These are phyloP conservation scores for Tolypocladium paradoxum DNA, from an alignment of 2,329 filamentous ascomycete genomes.

Conservation along the genomic window DNA sequence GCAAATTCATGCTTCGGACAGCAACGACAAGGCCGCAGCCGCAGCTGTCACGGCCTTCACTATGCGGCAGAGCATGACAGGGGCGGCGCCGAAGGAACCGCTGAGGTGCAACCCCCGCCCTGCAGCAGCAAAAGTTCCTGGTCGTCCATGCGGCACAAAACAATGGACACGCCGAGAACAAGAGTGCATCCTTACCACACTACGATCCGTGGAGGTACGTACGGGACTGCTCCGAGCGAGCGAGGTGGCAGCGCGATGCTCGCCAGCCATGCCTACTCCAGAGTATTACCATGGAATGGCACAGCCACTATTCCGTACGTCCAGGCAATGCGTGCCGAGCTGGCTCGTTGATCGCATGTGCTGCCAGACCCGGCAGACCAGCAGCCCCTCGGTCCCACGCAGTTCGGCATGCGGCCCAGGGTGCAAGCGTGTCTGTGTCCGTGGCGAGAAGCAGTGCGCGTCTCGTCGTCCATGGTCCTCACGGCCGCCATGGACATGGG, in stretches of 20 bases:
- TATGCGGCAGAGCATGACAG: not conserved
- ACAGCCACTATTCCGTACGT: not conserved
- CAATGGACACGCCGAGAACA: conserved; percentile 3
- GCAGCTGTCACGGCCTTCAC: not conserved
- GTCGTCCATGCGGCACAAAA: not conserved
- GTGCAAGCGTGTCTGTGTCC: not conserved
- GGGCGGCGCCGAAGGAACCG: conserved; percentile 2
- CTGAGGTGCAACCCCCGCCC: conserved; percentile 7
- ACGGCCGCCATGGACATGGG: not conserved
- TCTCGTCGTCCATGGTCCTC: not conserved
- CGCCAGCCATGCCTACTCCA: not conserved
- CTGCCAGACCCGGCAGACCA: not conserved
- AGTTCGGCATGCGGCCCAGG: not conserved
- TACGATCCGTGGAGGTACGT: not conserved
- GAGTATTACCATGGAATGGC: not conserved
- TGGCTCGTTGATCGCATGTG: not conserved
- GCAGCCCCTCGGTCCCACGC: not conserved
- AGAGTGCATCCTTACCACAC: not conserved
- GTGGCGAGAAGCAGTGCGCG: not conserved
- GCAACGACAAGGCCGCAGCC: not conserved
- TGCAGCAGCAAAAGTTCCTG: conserved; percentile 12
- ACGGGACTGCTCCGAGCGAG: not conserved
- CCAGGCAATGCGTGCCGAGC: not conserved
- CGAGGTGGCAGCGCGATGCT: not conserved
- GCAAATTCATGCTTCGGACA: not conserved